Percentiles rank a stretch among this genome's conserved stretches.
These are phyloP conservation scores for Ambrosia artemisiifolia DNA, from an alignment of 129 eudicot species.

Conservation along the genomic window DNA sequence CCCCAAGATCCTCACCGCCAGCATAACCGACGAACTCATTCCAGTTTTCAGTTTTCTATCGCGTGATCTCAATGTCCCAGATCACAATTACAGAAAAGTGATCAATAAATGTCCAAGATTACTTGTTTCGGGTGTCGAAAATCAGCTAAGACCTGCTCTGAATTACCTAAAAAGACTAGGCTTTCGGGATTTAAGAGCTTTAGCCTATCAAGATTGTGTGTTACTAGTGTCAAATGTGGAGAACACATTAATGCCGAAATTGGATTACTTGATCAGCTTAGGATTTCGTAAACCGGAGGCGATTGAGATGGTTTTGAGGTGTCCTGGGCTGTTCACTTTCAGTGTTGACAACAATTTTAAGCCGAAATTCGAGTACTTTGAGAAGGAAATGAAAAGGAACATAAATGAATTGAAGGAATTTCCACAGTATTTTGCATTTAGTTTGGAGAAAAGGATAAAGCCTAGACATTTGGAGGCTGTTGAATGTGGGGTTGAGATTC, in stretches of 20 bases:
- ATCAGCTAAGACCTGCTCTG: constrained; percentile 81
- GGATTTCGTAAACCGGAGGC: constrained; percentile 76
- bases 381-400: constrained; percentile 53
- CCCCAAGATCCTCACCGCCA: constrained; percentile 52
- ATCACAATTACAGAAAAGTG: constrained; percentile 52
- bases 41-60: constrained; percentile 76
- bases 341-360: constrained; percentile 81
- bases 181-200: constrained; percentile 51
- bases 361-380: constrained; percentile 77
- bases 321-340: constrained; percentile 82
- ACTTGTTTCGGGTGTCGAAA: constrained; percentile 59
- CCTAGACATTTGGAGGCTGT: constrained; percentile 70
- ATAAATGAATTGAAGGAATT: constrained; percentile 67
- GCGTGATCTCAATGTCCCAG: constrained; percentile 61
- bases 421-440: constrained; percentile 89
- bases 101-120: constrained; percentile 88
- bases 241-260: constrained; percentile 72
- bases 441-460: constrained; percentile 92
- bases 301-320: constrained; percentile 78
- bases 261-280: constrained; percentile 53
- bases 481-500: constrained; percentile 45
- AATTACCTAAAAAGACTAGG: constrained; percentile 73
- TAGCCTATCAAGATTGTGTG: constrained; percentile 77
- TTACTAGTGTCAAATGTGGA: constrained; percentile 83
- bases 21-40: constrained; percentile 46